Evolutionary conservation across 495 filamentous ascomycete species (phyloP).

Genomic region (Glonium stellatum): DNA sequence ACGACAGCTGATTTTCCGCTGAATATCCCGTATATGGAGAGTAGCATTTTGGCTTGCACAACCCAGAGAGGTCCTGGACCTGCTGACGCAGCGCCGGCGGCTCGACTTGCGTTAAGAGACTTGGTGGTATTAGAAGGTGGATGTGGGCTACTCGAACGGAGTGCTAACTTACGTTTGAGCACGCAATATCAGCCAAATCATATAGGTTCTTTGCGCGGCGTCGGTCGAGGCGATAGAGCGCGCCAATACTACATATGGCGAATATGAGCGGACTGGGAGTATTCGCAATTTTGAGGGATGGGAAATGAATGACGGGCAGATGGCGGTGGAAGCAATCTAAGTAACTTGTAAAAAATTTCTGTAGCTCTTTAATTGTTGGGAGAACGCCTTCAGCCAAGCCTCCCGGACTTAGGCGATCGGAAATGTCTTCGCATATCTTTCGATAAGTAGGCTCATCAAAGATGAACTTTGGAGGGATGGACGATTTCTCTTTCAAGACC

Average conservation of each 20-base stretch:
- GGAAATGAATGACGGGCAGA: slow-evolving; percentile 4
- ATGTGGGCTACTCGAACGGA: too few species aligned
- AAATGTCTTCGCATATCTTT: neutral
- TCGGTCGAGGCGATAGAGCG: slow-evolving; percentile 5
- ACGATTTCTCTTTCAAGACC: neutral
- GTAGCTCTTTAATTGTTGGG: neutral
- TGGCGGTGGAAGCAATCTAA: slow-evolving; percentile 7
- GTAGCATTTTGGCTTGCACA: slow-evolving; percentile 10
- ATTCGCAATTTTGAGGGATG: neutral
- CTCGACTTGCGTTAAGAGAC: too few species aligned
- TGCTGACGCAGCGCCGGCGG: neutral
- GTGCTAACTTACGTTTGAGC: too few species aligned
- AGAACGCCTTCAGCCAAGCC: neutral
- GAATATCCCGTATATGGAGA: slow-evolving; percentile 12
- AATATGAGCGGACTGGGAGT: slow-evolving; percentile 3
- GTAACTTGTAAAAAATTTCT: slow-evolving; percentile 1
- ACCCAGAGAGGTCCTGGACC: slow-evolving; percentile 10
- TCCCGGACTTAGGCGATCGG: neutral
- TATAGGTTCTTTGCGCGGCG: neutral
- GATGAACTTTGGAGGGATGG: neutral
- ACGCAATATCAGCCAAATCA: neutral
- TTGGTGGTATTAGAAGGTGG: too few species aligned
- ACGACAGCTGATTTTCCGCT: slow-evolving; percentile 11
- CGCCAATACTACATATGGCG: slow-evolving; percentile 4
- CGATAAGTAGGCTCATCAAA: neutral